Percentiles rank a stretch among this genome's conserved stretches.
Evolutionary conservation across 2,329 filamentous ascomycete species (phyloP).

Genomic region (Cladosporium halotolerans): DNA sequence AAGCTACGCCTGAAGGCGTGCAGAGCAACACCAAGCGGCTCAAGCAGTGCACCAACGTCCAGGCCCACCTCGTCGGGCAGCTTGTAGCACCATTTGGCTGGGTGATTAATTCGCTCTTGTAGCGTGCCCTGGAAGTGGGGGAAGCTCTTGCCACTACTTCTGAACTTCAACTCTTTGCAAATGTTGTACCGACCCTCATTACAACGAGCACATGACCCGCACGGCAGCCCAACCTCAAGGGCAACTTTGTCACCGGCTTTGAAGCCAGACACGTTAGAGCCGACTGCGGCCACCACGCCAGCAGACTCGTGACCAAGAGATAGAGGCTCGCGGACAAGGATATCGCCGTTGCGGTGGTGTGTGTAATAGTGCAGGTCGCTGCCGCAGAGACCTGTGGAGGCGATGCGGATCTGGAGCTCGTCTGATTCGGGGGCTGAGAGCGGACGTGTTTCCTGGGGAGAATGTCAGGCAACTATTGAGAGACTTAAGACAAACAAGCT

Average conservation of each 20-base stretch:
- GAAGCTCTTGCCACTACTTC: slow-evolving; percentile 54
- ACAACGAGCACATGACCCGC: slow-evolving; percentile 56
- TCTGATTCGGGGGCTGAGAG: slow-evolving; percentile 41
- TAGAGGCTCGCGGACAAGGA: slow-evolving; percentile 74
- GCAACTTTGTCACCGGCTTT: slow-evolving; percentile 75
- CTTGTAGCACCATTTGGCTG: slow-evolving; percentile 54
- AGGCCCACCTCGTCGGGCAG: slow-evolving; percentile 49
- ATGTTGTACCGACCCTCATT: slow-evolving; percentile 55
- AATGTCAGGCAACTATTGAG: background rate
- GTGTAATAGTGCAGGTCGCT: slow-evolving; percentile 78
- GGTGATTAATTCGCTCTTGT: slow-evolving; percentile 57
- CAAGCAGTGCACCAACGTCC: slow-evolving; percentile 53
- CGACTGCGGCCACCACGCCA: slow-evolving; percentile 69
- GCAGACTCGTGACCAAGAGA: slow-evolving; percentile 73
- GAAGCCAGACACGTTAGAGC: slow-evolving; percentile 47
- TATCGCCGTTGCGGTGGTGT: slow-evolving; percentile 81
- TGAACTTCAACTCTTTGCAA: slow-evolving; percentile 52
- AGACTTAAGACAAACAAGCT: background rate
- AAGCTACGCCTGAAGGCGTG: slow-evolving; percentile 53
- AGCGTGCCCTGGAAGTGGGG: slow-evolving; percentile 60
- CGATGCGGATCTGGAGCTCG: slow-evolving; percentile 60
- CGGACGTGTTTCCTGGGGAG: slow-evolving; percentile 46
- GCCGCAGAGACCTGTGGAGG: slow-evolving; percentile 63
- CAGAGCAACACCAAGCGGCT: slow-evolving; percentile 55
- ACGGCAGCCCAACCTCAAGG: slow-evolving; percentile 86